phyloP scores from a whole-genome alignment of 2,329 filamentous ascomycete genomes.

The Cladosporium colombiae region DNA sequence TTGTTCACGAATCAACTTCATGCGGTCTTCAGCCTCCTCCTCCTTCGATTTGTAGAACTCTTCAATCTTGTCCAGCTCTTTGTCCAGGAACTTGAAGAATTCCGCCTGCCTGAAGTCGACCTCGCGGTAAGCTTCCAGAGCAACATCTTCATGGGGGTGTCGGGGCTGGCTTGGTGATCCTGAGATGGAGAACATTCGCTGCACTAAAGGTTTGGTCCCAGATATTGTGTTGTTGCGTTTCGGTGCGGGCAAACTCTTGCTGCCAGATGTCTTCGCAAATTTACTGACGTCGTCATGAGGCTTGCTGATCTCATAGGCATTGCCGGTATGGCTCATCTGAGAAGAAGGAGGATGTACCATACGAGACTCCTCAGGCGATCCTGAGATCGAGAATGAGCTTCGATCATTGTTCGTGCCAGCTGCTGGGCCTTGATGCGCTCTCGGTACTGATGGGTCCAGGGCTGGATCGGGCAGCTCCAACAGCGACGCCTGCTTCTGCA shows the following conservation, averaged over 20 bases:
- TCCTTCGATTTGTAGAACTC: conserved; percentile 87
- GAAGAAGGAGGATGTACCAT: conserved; percentile 23
- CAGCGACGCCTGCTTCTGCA: conserved; percentile 44
- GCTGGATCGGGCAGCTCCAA: conserved; percentile 65
- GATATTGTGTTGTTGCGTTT: conserved; percentile 43
- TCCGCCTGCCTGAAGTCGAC: conserved; percentile 75
- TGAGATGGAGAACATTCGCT: conserved; percentile 29
- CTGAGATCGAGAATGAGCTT: conserved; percentile 18
- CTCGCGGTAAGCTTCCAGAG: conserved; percentile 60
- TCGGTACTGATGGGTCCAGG: conserved; percentile 44
- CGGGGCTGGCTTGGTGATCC: conserved; percentile 30
- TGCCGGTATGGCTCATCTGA: conserved; percentile 31
- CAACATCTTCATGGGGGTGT: conserved; percentile 39
- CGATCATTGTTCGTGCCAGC: conserved; percentile 20
- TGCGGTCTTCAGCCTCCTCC: conserved; percentile 73
- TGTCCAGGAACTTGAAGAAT: conserved; percentile 83
- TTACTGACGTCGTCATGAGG: conserved; percentile 12
- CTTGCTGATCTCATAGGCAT: conserved; percentile 29
- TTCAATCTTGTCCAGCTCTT: conserved; percentile 88
- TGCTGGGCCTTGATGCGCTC: not conserved
- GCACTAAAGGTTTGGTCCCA: conserved; percentile 26
- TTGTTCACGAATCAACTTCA: conserved; percentile 74
- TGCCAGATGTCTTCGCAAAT: not conserved
- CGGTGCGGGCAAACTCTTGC: conserved; percentile 25
- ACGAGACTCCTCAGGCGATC: conserved; percentile 14